Percentiles rank a stretch among this genome's conserved stretches.
These are phyloP conservation scores for Suhomyces vadensis DNA, from an alignment of 805 yeast genomes.

Conservation along the genomic window DNA sequence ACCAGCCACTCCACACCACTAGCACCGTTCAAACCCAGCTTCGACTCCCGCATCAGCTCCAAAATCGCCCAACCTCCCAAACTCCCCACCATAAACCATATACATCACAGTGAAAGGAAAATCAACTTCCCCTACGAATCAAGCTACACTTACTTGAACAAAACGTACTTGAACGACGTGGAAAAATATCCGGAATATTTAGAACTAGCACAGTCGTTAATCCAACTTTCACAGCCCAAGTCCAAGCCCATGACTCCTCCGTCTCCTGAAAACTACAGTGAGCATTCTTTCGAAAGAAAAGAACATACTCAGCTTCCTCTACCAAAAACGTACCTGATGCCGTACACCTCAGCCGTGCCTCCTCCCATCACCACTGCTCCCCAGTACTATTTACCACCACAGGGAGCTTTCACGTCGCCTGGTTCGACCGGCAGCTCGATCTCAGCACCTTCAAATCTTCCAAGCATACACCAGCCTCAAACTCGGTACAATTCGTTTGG, in stretches of 20 bases:
- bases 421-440: neutral
- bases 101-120: conserved; percentile 29
- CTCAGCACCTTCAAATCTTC: conserved; percentile 2
- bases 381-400: conserved; percentile 5
- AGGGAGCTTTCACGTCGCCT: conserved; percentile 6
- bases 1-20: conserved; percentile 4
- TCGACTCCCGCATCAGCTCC: conserved; percentile 38
- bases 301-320: neutral
- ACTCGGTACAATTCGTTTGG: conserved; percentile 1
- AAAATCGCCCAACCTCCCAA: conserved; percentile 22
- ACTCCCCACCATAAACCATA: conserved; percentile 19
- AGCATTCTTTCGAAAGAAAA: neutral
- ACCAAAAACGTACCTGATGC: neutral
- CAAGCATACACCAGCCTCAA: conserved; percentile 5
- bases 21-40: conserved; percentile 29
- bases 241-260: neutral
- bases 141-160: conserved; percentile 50
- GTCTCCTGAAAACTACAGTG: neutral
- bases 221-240: conserved; percentile 31
- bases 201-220: conserved; percentile 46
- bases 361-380: neutral
- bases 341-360: neutral
- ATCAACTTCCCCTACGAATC: conserved; percentile 55
- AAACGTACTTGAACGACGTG: conserved; percentile 51
- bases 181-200: conserved; percentile 50